phyloP scores from a whole-genome alignment of 345 rosid species.

The Salix udensis region DNA sequence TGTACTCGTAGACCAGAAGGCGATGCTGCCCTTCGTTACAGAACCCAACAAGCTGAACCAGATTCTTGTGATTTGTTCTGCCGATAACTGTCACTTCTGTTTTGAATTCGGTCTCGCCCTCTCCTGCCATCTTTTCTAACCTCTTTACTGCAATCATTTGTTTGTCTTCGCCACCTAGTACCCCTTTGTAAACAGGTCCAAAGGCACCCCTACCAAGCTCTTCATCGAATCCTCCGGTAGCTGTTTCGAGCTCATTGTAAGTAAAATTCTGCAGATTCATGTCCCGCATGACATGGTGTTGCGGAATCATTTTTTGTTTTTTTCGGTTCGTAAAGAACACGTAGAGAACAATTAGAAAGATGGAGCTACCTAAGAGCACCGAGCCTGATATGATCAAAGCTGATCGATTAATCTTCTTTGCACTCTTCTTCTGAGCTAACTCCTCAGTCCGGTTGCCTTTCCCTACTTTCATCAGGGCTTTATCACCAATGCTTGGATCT shows the following conservation, averaged over 20 bases:
- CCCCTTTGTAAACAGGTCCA: conserved; percentile 29
- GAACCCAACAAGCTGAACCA: conserved; percentile 37
- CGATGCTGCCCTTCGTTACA: conserved; percentile 26
- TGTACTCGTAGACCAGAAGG: conserved; percentile 34
- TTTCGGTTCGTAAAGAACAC: neutral
- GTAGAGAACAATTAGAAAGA: conserved; percentile 11
- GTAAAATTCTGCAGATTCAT: no score
- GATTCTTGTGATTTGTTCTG: conserved; percentile 38
- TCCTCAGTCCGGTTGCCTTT: conserved; percentile 14
- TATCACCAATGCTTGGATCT: conserved; percentile 7
- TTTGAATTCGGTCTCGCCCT: conserved; percentile 27
- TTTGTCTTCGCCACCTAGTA: neutral
- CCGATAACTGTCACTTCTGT: conserved; percentile 25
- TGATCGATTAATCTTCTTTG: neutral
- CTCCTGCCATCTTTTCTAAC: conserved; percentile 13
- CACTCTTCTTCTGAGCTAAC: no score
- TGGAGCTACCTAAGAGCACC: conserved; percentile 17
- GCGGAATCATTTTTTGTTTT: no score
- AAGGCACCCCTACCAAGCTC: conserved; percentile 33
- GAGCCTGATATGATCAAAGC: conserved; percentile 9
- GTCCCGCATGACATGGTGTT: no score
- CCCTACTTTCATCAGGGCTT: conserved; percentile 39
- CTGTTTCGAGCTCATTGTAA: no score
- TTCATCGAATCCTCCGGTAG: conserved; percentile 26
- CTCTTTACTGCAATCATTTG: conserved; percentile 36